A percentile compares a stretch with the other conserved stretches of the same genome.
These are phyloP conservation scores for Pythium periplocum DNA, from an alignment of 352 stramenopile species.

Conservation along the genomic window DNA sequence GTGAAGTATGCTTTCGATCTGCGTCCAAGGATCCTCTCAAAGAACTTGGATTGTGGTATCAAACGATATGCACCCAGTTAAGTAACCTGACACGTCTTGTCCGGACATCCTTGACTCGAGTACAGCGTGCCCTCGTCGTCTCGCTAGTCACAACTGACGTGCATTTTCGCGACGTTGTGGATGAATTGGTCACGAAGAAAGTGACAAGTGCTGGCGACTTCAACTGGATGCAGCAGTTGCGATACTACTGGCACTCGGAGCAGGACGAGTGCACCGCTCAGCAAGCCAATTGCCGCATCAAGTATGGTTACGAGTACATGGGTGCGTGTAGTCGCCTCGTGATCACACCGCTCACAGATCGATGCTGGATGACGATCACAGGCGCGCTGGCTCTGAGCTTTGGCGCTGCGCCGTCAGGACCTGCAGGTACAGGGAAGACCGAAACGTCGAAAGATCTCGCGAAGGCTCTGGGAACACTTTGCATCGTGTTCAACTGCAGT, in stretches of 20 bases:
- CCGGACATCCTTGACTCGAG: slow-evolving; percentile 41
- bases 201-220: slow-evolving; percentile 59
- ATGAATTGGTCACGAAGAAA: slow-evolving; percentile 42
- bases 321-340: slow-evolving; percentile 86
- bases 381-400: slow-evolving; percentile 85
- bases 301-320: slow-evolving; percentile 93
- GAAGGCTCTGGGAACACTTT: slow-evolving; percentile 87
- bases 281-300: slow-evolving; percentile 62
- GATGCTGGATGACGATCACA: slow-evolving; percentile 93
- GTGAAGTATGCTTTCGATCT: slow-evolving; percentile 55
- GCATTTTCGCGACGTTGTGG: slow-evolving; percentile 74
- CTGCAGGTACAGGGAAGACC: slow-evolving; percentile 90
- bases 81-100: slow-evolving; percentile 63
- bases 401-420: slow-evolving; percentile 83
- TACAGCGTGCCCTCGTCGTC: slow-evolving; percentile 54
- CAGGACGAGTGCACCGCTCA: slow-evolving; percentile 51
- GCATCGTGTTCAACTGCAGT: slow-evolving; percentile 95
- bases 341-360: slow-evolving; percentile 92
- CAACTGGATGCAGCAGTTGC: slow-evolving; percentile 69
- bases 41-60: slow-evolving; percentile 53
- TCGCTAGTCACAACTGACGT: slow-evolving; percentile 76
- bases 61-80: slow-evolving; percentile 64
- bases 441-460: slow-evolving; percentile 94
- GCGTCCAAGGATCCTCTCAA: slow-evolving; percentile 41
- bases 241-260: slow-evolving; percentile 69